Base-by-base conservation (phyloP, 768 basidiomycete genomes). In the Pholiota molesta region DNA sequence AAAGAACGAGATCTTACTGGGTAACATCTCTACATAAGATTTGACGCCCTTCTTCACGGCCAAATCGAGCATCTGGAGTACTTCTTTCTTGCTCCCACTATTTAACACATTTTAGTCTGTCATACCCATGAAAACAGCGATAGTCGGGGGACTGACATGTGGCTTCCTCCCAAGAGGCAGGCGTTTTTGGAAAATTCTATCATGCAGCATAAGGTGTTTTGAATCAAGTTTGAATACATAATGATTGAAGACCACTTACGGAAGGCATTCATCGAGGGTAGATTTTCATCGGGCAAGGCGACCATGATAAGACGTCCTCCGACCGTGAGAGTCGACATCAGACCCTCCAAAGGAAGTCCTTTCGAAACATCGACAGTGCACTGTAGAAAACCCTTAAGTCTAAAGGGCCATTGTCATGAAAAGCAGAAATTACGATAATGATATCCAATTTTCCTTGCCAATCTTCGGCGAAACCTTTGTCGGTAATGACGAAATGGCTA, bases 21-120 rank as follows among this genome's bases (percentile, higher is more conserved):
- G 62, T 7, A 61, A 26, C 40, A 63, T 42, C 31, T 66, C 29
- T 13, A 63, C 62, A 26, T 58, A 61, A 1, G 65, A 51, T 44
- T 56, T 61, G 9, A 66, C 60, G 19, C 56, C 53, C 35, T 66
- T 61, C 57, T 63, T 52, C 14, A 55, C 44, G 0, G 65, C 65
- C 6, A 66, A 44, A 33, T 66, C 40, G 10, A 66, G 52, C 62
- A 66, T 66, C 21, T 53, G 60, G 17, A 63, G 13, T 8, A 23
- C 57, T 44, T 66, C 65, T 29, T 66, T 66, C 44, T 63, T 66
- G 40, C 65, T 66, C 23, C 65, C 65, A 23, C 65, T 66, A 33
- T 37, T 2, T 37, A 19, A 39, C 17, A 37, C 6, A 31, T 31
- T 31, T 31, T 31, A 31, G 31, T 31, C 5, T 3, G 26, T 4